Evolutionary conservation across 2,329 filamentous ascomycete species (phyloP).

Genomic region (Alternaria infectoria): DNA sequence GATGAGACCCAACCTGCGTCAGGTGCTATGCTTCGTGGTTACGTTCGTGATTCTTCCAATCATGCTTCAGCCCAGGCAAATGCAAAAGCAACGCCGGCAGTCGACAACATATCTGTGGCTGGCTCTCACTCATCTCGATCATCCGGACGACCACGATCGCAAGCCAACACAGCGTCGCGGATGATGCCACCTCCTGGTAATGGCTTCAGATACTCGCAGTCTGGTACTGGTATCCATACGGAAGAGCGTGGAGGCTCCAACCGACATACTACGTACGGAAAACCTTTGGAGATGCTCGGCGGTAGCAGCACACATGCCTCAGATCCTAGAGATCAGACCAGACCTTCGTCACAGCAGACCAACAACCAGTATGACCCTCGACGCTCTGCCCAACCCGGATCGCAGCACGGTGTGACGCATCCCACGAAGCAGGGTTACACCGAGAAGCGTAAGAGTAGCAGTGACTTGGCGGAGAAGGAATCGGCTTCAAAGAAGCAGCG

Average conservation of each 20-base stretch:
- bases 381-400: neutral
- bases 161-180: constrained; percentile 42
- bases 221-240: neutral
- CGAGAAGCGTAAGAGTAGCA: constrained; percentile 19
- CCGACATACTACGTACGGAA: neutral
- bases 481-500: constrained; percentile 14
- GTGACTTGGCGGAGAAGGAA: neutral
- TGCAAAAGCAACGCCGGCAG: neutral
- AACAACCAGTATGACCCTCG: neutral
- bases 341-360: neutral
- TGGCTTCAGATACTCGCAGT: neutral
- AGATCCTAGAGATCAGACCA: neutral
- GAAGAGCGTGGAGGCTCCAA: neutral
- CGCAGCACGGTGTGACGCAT: neutral
- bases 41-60: neutral
- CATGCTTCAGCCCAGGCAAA: neutral
- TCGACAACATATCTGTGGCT: neutral
- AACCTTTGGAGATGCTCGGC: neutral
- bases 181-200: constrained; percentile 27
- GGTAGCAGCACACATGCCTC: neutral
- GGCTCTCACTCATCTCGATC: constrained; percentile 13
- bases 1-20: neutral
- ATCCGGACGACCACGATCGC: constrained; percentile 32
- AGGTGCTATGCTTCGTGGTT: neutral
- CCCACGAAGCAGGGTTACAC: neutral